Base-by-base conservation (phyloP, 2,329 filamentous ascomycete genomes). In the Colletotrichum noveboracense region DNA sequence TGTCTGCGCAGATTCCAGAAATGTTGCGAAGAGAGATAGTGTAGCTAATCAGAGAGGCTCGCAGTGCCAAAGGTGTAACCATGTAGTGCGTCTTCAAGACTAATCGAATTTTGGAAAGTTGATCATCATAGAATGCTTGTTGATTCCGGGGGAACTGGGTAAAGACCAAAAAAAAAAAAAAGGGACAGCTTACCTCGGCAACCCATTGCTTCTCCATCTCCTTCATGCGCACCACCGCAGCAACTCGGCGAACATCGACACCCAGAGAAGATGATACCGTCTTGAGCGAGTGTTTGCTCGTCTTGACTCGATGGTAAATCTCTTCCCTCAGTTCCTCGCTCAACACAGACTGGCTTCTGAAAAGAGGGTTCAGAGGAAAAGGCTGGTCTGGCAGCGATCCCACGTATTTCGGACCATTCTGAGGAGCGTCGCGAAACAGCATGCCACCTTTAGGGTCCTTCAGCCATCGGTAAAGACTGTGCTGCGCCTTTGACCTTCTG, bases 41-140 rank as follows among this genome's bases (percentile, higher is more conserved):
- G 71, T 56, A 76, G 76, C 55, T 77, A 73, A 75, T 95, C 93
- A 95, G 93, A 93, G 91, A 93, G 91, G 91, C 89, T 92, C 89
- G 91, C 89, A 93, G 93, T 91, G 90, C 90, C 91, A 91, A 88
- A 88, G 91, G 90, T 94, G 89, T 96, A 96, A 98, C 95, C 95
- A 97, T 93, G 89, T 92, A 84, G 75, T 88, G 85, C 93, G 96
- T 98, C 96, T 98, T 98, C 90, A 97, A 98, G 96, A 98, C 96
- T 98, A 98, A 98, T 98, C 96, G 96, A 94, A 93, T 92, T 91
- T 90, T 91, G 87, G 89, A 90, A 95, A 86, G 84, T 82, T 80
- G 81, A 84, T 91, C 90, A 92, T 92, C 90, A 92, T 85, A 68
- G 77, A 80, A 81, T 71, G 70, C 70, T 55, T 14, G 28, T 61